A percentile compares a stretch with the other conserved stretches of the same genome.
Conservation (phyloP, 805 yeast species). For the Zygoascus tannicola region DNA sequence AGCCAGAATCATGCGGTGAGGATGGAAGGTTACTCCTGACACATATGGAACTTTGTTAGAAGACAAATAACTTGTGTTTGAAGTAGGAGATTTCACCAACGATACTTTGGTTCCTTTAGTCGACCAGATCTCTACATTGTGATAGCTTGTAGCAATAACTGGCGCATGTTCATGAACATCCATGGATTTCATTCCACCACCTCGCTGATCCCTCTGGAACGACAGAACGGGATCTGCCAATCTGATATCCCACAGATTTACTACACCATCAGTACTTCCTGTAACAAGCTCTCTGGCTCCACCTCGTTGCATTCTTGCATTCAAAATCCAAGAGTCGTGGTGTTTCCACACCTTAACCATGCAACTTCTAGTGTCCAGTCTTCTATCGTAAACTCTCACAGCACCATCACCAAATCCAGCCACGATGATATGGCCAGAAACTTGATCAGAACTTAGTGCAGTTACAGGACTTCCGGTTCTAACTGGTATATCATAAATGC, state of each 20-base stretch:
- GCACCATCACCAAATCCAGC: constrained; percentile 92
- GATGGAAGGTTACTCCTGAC: constrained; percentile 69
- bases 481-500: constrained; percentile 82
- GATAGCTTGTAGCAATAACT: constrained; percentile 78
- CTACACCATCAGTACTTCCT: constrained; percentile 68
- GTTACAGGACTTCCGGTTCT: constrained; percentile 84
- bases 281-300: constrained; percentile 84
- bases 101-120: constrained; percentile 71
- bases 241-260: constrained; percentile 88
- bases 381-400: constrained; percentile 80
- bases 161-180: constrained; percentile 97
- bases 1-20: constrained; percentile 90
- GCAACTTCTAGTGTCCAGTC: constrained; percentile 75
- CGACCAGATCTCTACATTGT: constrained; percentile 68
- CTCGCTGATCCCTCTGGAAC: constrained; percentile 44
- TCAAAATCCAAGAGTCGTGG: constrained; percentile 51
- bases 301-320: constrained; percentile 93
- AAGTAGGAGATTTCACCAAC: constrained; percentile 41
- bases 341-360: constrained; percentile 74
- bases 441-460: constrained; percentile 86
- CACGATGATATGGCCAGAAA: constrained; percentile 80
- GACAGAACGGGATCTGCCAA: constrained; percentile 52
- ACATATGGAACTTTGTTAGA: constrained; percentile 30
- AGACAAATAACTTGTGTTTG: constrained; percentile 7
- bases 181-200: constrained; percentile 48